These are phyloP conservation scores for Bjerkandera adusta DNA, from an alignment of 1,284 basidiomycete genomes.

Conservation along the genomic window DNA sequence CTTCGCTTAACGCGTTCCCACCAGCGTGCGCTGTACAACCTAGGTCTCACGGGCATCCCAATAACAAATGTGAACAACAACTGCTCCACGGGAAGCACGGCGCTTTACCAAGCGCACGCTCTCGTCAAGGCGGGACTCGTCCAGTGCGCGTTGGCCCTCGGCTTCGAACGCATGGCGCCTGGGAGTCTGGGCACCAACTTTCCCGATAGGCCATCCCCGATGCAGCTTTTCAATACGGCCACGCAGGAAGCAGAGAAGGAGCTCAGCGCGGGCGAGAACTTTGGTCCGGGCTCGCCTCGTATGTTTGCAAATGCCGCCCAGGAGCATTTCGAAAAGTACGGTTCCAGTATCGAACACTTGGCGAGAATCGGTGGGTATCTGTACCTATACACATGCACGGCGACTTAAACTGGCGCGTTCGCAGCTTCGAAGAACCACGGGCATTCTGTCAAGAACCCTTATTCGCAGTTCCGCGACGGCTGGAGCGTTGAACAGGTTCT, in stretches of 20 bases:
- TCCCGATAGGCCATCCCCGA: constrained; percentile 66
- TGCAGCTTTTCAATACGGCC: constrained; percentile 42
- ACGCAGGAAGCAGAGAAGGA: constrained; percentile 53
- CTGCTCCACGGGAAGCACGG: constrained; percentile 77
- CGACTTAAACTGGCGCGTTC: not conserved
- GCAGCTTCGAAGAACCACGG: constrained; percentile 82
- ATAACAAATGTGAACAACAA: constrained; percentile 89
- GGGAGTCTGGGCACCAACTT: constrained; percentile 74
- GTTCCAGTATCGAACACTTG: constrained; percentile 65
- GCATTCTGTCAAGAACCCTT: constrained; percentile 82
- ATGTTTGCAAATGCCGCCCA: constrained; percentile 80
- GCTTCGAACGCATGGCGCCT: constrained; percentile 86
- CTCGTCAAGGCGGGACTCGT: constrained; percentile 68
- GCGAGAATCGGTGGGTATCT: constrained; percentile 67
- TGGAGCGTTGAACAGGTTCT: constrained; percentile 74
- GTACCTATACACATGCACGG: not conserved
- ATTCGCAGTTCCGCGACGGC: constrained; percentile 80
- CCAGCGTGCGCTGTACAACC: constrained; percentile 80
- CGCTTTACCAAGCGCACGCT: constrained; percentile 68
- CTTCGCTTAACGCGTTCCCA: not conserved
- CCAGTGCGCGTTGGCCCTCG: constrained; percentile 80
- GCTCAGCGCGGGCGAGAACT: constrained; percentile 52
- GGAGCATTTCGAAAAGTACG: constrained; percentile 79
- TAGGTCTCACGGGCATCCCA: constrained; percentile 84
- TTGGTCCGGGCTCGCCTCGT: constrained; percentile 69